These are phyloP conservation scores for Phytophthora vignae DNA, from an alignment of 352 stramenopile genomes.

Conservation along the genomic window DNA sequence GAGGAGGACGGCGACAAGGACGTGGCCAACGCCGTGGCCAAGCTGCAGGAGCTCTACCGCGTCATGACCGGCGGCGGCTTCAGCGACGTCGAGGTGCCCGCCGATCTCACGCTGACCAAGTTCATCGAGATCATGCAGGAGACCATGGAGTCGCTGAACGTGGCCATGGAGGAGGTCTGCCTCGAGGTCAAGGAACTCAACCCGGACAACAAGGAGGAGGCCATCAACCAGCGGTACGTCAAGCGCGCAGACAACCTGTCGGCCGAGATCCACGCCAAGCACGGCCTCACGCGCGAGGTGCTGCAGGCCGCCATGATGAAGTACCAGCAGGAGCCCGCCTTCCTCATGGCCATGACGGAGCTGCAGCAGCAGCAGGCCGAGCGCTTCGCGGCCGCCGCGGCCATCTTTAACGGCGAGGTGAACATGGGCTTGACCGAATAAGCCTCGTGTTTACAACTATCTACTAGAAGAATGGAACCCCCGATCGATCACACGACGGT, in stretches of 20 bases:
- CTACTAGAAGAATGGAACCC: constrained; percentile 51
- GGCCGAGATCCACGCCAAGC: constrained; percentile 88
- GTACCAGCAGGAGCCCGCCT: constrained; percentile 90
- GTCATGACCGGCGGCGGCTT: constrained; percentile 88
- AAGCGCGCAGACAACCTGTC: constrained; percentile 87
- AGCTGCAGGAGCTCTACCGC: constrained; percentile 89
- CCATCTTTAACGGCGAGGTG: constrained; percentile 91
- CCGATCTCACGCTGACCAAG: constrained; percentile 86
- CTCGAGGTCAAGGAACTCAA: constrained; percentile 90
- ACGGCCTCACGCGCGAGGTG: constrained; percentile 87
- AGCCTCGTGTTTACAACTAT: constrained; percentile 34
- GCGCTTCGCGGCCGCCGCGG: constrained; percentile 79
- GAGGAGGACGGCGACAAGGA: constrained; percentile 90
- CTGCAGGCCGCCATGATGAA: constrained; percentile 92
- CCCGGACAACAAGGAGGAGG: constrained; percentile 90
- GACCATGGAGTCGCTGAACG: constrained; percentile 91
- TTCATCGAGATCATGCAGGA: constrained; percentile 92
- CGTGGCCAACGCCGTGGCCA: constrained; percentile 81
- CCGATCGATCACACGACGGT: constrained; percentile 11
- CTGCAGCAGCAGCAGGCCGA: constrained; percentile 89
- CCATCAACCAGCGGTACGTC: constrained; percentile 92
- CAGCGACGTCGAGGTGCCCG: constrained; percentile 83
- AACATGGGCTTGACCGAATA: constrained; percentile 90
- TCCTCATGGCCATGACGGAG: constrained; percentile 90
- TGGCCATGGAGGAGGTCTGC: constrained; percentile 91